Conservation (phyloP, 208 protist species). For the Leptomonas pyrrhocoris region DNA sequence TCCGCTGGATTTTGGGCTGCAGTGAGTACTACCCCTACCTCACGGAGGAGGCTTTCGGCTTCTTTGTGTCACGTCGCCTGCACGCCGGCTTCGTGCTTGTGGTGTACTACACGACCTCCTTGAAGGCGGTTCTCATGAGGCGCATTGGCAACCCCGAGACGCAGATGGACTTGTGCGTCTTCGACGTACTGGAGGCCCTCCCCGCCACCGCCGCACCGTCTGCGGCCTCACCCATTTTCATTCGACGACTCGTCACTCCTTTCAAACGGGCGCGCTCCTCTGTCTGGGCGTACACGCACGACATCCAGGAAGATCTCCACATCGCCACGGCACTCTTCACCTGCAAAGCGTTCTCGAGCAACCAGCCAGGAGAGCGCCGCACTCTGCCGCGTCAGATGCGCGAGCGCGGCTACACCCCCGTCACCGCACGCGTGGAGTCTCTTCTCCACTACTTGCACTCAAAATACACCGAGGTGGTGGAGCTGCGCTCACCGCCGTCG, state of each 20-base stretch:
- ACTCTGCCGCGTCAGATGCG: slow-evolving; percentile 14
- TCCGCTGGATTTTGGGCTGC: slow-evolving; percentile 62
- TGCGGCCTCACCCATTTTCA: slow-evolving; percentile 24
- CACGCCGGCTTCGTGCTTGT: slow-evolving; percentile 54
- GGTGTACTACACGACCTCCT: slow-evolving; percentile 43
- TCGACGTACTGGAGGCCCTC: slow-evolving; percentile 53
- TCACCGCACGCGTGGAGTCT: slow-evolving; percentile 51
- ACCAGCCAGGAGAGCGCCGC: slow-evolving; percentile 12
- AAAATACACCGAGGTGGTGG: slow-evolving; percentile 47
- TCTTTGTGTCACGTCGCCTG: slow-evolving; percentile 63
- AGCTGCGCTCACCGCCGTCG: slow-evolving; percentile 47
- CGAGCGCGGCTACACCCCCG: slow-evolving; percentile 30
- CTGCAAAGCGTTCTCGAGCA: slow-evolving; percentile 52
- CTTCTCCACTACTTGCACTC: slow-evolving; percentile 56
- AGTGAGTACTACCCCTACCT: slow-evolving; percentile 42
- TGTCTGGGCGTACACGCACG: slow-evolving; percentile 31
- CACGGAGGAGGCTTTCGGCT: slow-evolving; percentile 54
- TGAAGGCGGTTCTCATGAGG: slow-evolving; percentile 50
- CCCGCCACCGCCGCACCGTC: neutral
- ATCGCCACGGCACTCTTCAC: slow-evolving; percentile 74
- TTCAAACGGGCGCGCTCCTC: slow-evolving; percentile 25
- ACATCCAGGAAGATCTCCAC: slow-evolving; percentile 64
- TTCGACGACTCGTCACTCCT: slow-evolving; percentile 41
- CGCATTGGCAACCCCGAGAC: slow-evolving; percentile 14
- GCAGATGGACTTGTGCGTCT: slow-evolving; percentile 33